Percentiles rank a stretch among this genome's conserved stretches.
Conservation (phyloP, 768 basidiomycete genomes). For the Lactifluus hygrophoroides region DNA sequence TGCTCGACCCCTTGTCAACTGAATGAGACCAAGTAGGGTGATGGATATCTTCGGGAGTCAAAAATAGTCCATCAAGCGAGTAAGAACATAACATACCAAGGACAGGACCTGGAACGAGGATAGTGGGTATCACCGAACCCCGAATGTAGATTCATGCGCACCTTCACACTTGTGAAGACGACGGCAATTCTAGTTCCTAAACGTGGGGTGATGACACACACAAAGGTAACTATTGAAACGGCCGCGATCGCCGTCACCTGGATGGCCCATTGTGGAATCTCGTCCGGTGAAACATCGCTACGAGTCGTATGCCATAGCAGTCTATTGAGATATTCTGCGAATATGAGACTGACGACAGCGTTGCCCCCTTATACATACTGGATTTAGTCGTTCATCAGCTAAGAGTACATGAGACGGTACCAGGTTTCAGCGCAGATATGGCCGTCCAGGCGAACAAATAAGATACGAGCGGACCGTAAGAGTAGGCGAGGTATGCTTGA, state of each 20-base stretch:
- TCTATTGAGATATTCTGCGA: conserved; percentile 87
- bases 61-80: not conserved
- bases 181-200: conserved; percentile 77
- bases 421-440: conserved; percentile 81
- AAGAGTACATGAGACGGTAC: conserved; percentile 29
- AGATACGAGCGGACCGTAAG: conserved; percentile 79
- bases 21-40: conserved; percentile 69
- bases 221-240: conserved; percentile 58
- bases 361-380: conserved; percentile 42
- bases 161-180: conserved; percentile 85
- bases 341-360: conserved; percentile 84
- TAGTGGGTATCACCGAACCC: not conserved
- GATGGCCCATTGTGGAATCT: conserved; percentile 85
- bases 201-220: conserved; percentile 72
- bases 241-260: conserved; percentile 77
- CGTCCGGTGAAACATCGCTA: conserved; percentile 62
- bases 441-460: conserved; percentile 96
- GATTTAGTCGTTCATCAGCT: not conserved
- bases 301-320: conserved; percentile 73
- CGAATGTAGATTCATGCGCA: conserved; percentile 22
- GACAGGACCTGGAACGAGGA: conserved; percentile 47
- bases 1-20: conserved; percentile 60
- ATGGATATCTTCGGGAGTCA: conserved; percentile 48
- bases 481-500: conserved; percentile 80
- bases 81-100: conserved; percentile 38